Evolutionary conservation across 2,329 filamentous ascomycete genomes (phyloP).

Genomic region (Claviceps citrina): DNA sequence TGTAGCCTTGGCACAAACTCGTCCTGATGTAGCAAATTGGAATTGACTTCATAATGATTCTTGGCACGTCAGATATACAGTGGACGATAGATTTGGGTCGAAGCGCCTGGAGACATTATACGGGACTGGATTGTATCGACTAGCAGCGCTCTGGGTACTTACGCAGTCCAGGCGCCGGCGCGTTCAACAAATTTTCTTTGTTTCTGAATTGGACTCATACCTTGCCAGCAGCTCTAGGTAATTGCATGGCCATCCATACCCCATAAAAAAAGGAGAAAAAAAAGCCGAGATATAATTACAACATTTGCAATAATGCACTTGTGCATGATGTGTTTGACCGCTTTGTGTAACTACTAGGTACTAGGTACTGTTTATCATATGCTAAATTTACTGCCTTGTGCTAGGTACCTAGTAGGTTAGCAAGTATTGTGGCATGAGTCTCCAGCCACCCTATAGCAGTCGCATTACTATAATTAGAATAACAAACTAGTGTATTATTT

Average conservation of each 20-base stretch:
- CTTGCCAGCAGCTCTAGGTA: constrained; percentile 17
- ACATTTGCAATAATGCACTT: background rate
- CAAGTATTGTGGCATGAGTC: too few species aligned
- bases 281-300: constrained; percentile 21
- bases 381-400: too few species aligned
- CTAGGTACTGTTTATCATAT: too few species aligned
- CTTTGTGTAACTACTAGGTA: too few species aligned
- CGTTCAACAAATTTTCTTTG: constrained; percentile 21
- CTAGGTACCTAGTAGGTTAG: too few species aligned
- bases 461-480: too few species aligned
- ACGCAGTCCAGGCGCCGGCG: constrained; percentile 10
- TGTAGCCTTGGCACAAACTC: constrained; percentile 12
- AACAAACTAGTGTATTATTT: too few species aligned
- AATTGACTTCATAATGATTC: constrained; percentile 16
- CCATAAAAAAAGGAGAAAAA: constrained; percentile 16
- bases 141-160: constrained; percentile 21
- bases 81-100: constrained; percentile 25
- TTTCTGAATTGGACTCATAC: constrained; percentile 21
- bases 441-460: too few species aligned
- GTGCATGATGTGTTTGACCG: background rate
- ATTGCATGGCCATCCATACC: constrained; percentile 16
- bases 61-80: constrained; percentile 21
- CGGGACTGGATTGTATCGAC: constrained; percentile 30
- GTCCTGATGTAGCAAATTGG: constrained; percentile 13
- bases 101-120: constrained; percentile 26